These are phyloP conservation scores for Fusarium scirpi DNA, from an alignment of 2,329 filamentous ascomycete species.

Conservation along the genomic window DNA sequence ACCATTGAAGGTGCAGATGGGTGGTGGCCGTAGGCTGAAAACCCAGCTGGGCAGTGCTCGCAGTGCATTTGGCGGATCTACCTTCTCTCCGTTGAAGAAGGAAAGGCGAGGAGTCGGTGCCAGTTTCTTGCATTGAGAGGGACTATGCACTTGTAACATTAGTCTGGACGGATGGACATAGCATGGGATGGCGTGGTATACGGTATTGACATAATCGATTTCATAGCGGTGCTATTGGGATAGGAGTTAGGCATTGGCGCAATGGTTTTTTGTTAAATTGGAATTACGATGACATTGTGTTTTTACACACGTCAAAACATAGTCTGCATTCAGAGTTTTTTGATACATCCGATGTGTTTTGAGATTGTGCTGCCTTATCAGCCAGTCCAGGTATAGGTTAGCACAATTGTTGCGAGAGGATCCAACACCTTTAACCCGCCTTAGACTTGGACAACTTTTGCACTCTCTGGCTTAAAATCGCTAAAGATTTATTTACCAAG, in stretches of 20 bases:
- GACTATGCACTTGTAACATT: neutral
- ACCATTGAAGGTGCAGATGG: slow-evolving; percentile 51
- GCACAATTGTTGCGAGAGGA: neutral
- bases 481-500: neutral
- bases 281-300: neutral
- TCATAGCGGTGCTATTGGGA: slow-evolving; percentile 2
- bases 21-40: slow-evolving; percentile 48
- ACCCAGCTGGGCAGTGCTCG: slow-evolving; percentile 56
- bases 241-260: slow-evolving; percentile 14
- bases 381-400: neutral
- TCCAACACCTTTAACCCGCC: neutral
- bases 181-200: slow-evolving; percentile 38
- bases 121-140: slow-evolving; percentile 65
- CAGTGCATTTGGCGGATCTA: slow-evolving; percentile 62
- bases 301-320: neutral
- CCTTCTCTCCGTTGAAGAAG: slow-evolving; percentile 80
- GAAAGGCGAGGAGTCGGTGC: slow-evolving; percentile 72
- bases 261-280: neutral
- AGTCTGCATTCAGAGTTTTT: neutral
- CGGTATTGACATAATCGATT: neutral
- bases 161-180: neutral
- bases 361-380: neutral
- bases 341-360: neutral
- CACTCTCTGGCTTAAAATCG: neutral
- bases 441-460: neutral